Percentiles rank a stretch among this genome's conserved stretches.
Evolutionary conservation across 352 stramenopile species (phyloP).

Genomic region (Pythium dissimile): DNA sequence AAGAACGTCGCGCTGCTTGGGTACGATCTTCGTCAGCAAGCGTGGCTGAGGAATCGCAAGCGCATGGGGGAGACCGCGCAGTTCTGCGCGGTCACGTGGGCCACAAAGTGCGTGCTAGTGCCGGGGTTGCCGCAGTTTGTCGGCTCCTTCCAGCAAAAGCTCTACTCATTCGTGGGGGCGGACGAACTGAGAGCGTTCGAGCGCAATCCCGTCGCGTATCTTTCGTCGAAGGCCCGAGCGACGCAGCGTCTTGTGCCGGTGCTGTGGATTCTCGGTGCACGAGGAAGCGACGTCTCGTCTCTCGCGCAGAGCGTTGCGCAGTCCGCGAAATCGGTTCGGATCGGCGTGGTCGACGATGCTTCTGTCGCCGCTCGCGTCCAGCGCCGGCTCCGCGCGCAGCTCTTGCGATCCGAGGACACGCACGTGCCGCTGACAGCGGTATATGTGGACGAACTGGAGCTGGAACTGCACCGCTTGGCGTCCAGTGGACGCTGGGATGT

Average conservation of each 20-base stretch:
- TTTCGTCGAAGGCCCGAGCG: constrained; percentile 23
- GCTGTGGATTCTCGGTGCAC: constrained; percentile 52
- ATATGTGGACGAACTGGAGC: constrained; percentile 24
- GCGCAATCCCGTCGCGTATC: constrained; percentile 40
- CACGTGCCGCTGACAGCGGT: constrained; percentile 6
- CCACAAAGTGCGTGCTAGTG: constrained; percentile 29
- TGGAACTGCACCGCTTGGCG: constrained; percentile 13
- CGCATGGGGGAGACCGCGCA: constrained; percentile 46
- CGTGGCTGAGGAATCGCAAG: not conserved
- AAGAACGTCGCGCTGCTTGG: not conserved
- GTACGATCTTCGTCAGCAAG: constrained; percentile 1
- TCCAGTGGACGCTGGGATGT: not conserved
- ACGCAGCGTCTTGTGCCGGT: constrained; percentile 36
- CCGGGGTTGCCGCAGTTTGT: constrained; percentile 40
- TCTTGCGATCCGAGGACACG: constrained; percentile 9
- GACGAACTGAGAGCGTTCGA: constrained; percentile 42
- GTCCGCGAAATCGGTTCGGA: not conserved
- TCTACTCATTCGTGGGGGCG: constrained; percentile 56
- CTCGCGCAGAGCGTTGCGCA: not conserved
- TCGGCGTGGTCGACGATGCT: constrained; percentile 13
- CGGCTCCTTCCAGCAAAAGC: constrained; percentile 35
- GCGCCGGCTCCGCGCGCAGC: constrained; percentile 16
- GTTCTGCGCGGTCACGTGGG: constrained; percentile 68
- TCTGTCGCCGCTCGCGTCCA: constrained; percentile 15
- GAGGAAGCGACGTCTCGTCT: constrained; percentile 22